Evolutionary conservation across 2,329 filamentous ascomycete species (phyloP).

Genomic region (Sclerotiophoma versabilis): DNA sequence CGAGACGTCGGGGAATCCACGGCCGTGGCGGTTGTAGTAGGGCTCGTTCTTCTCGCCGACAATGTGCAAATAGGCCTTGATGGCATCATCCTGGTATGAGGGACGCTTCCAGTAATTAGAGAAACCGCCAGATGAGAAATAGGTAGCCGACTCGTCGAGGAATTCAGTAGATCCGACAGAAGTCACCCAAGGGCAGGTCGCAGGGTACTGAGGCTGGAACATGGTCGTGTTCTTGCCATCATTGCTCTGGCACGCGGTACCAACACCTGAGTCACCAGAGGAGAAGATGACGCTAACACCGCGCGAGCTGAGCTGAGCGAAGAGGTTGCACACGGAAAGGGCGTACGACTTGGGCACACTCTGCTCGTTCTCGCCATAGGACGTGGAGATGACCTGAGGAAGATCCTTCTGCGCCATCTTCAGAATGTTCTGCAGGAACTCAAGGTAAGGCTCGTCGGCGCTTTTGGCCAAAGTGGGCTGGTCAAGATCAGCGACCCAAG

Average conservation of each 20-base stretch:
- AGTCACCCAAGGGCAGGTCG: slow-evolving; percentile 72
- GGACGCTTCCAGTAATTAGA: slow-evolving; percentile 58
- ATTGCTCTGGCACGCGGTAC: slow-evolving; percentile 61
- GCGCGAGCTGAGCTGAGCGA: slow-evolving; percentile 69
- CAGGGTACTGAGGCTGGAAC: slow-evolving; percentile 69
- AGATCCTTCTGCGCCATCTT: slow-evolving; percentile 58
- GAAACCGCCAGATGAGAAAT: slow-evolving; percentile 61
- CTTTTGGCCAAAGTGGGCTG: slow-evolving; percentile 50
- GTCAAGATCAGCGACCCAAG: slow-evolving; percentile 59
- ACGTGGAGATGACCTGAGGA: slow-evolving; percentile 69
- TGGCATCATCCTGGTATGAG: slow-evolving; percentile 55
- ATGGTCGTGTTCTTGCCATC: slow-evolving; percentile 63
- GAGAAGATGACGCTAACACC: slow-evolving; percentile 69
- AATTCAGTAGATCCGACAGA: slow-evolving; percentile 67
- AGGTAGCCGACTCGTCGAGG: slow-evolving; percentile 50
- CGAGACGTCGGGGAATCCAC: slow-evolving; percentile 69
- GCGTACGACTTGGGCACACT: slow-evolving; percentile 67
- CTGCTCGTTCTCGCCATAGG: slow-evolving; percentile 73
- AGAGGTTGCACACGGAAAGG: slow-evolving; percentile 67
- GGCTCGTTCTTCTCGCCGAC: slow-evolving; percentile 54
- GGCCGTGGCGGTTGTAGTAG: slow-evolving; percentile 61
- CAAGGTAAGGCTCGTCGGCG: slow-evolving; percentile 72
- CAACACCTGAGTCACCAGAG: slow-evolving; percentile 67
- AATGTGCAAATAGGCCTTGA: slow-evolving; percentile 54
- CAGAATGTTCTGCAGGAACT: slow-evolving; percentile 66